phyloP scores from a whole-genome alignment of 1,284 basidiomycete species.

The Lentinula novae-zelandiae region DNA sequence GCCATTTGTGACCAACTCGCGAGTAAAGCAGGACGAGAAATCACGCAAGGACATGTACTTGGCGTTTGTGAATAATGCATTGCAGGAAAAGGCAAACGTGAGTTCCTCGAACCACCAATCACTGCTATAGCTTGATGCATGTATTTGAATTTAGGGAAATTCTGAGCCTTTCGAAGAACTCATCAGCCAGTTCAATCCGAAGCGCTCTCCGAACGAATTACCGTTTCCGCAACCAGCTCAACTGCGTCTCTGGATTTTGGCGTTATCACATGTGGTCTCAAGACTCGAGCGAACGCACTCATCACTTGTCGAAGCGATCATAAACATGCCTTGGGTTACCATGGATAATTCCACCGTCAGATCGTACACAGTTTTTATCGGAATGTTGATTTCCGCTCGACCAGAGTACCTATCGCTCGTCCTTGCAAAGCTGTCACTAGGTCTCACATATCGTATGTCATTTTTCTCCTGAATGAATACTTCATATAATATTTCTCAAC shows the following conservation, averaged over 20 bases:
- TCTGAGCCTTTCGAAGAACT: slow-evolving; percentile 67
- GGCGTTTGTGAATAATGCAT: slow-evolving; percentile 78
- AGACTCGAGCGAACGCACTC: slow-evolving; percentile 78
- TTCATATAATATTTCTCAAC: slow-evolving; percentile 11
- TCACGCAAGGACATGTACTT: slow-evolving; percentile 82
- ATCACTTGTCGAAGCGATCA: slow-evolving; percentile 84
- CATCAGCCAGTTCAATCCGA: slow-evolving; percentile 66
- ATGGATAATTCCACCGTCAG: slow-evolving; percentile 82
- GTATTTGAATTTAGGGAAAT: slow-evolving; percentile 46
- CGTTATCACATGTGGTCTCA: slow-evolving; percentile 77
- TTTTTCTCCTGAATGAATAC: slow-evolving; percentile 2
- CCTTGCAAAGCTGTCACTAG: slow-evolving; percentile 77
- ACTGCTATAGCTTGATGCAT: neutral
- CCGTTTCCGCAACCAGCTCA: slow-evolving; percentile 48
- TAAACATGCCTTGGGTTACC: slow-evolving; percentile 89
- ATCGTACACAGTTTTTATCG: slow-evolving; percentile 84
- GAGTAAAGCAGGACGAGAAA: slow-evolving; percentile 72
- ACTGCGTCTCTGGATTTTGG: slow-evolving; percentile 68
- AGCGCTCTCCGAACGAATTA: slow-evolving; percentile 30
- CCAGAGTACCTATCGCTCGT: slow-evolving; percentile 90
- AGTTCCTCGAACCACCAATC: slow-evolving; percentile 21
- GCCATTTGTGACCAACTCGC: slow-evolving; percentile 72
- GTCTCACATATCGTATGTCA: slow-evolving; percentile 84
- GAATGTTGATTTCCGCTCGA: slow-evolving; percentile 90
- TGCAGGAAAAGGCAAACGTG: slow-evolving; percentile 72